phyloP scores from a whole-genome alignment of 352 stramenopile species.

The Phytophthora agathidicida region DNA sequence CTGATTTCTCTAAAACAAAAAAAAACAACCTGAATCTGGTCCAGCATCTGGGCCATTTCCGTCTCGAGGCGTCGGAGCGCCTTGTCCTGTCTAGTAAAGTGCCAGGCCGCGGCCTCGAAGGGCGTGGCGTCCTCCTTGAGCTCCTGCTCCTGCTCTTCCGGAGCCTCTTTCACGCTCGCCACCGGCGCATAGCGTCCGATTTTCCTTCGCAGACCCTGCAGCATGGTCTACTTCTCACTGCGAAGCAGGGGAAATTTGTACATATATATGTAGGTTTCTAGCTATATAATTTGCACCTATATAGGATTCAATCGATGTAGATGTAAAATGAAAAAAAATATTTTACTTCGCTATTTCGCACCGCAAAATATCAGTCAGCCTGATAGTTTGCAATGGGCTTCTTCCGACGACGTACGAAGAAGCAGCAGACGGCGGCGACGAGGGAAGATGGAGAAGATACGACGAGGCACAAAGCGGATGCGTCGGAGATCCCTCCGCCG shows the following conservation, averaged over 20 bases:
- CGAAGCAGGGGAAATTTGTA: too few relatives aligned
- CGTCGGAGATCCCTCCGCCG: conserved; percentile 30
- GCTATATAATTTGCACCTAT: too few relatives aligned
- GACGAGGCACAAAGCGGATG: conserved; percentile 11
- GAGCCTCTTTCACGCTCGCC: conserved; percentile 18
- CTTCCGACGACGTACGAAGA: conserved; percentile 33
- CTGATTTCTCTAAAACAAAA: conserved; percentile 1
- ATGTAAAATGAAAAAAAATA: too few relatives aligned
- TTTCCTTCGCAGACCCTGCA: conserved; percentile 69
- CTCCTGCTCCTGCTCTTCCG: neutral
- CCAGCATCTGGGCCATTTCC: conserved; percentile 55
- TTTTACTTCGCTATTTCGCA: too few relatives aligned
- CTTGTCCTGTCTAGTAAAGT: conserved; percentile 62
- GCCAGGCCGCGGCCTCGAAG: conserved; percentile 44
- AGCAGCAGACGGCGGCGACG: neutral
- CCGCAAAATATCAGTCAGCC: too few relatives aligned
- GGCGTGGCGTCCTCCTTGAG: conserved; percentile 28
- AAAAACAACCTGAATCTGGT: conserved; percentile 55
- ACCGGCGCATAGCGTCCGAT: conserved; percentile 51
- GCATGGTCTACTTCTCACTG: conserved; percentile 34
- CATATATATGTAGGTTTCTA: too few relatives aligned
- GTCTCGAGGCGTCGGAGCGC: conserved; percentile 53
- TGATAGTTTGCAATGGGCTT: conserved; percentile 18
- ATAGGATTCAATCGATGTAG: too few relatives aligned
- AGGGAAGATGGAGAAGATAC: conserved; percentile 3